These are phyloP conservation scores for Tieghemostelium lacteum DNA, from an alignment of 78 protist genomes.

Conservation along the genomic window DNA sequence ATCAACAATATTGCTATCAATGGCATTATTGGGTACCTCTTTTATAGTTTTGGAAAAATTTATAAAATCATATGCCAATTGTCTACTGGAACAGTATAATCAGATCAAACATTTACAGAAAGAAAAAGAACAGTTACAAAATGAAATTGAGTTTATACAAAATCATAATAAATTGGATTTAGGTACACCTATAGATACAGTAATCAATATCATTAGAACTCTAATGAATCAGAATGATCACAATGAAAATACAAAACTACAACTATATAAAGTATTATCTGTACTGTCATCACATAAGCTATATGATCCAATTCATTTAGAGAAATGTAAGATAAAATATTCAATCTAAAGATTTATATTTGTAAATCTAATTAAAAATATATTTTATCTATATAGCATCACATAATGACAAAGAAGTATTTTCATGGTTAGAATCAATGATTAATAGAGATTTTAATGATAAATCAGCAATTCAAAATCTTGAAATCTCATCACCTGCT, in stretches of 20 bases:
- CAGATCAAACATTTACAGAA: slow-evolving; percentile 18
- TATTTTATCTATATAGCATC: not conserved
- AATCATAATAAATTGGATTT: slow-evolving; percentile 22
- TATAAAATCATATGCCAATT: slow-evolving; percentile 25
- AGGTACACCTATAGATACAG: slow-evolving; percentile 47
- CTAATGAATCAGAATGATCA: slow-evolving; percentile 20
- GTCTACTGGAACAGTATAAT: slow-evolving; percentile 19
- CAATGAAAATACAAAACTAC: slow-evolving; percentile 8
- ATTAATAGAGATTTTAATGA: slow-evolving; percentile 9
- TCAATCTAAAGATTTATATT: not conserved
- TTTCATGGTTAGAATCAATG: slow-evolving; percentile 26
- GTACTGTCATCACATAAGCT: slow-evolving; percentile 43
- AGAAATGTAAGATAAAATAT: not conserved
- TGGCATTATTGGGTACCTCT: slow-evolving; percentile 46
- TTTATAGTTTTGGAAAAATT: slow-evolving; percentile 52
- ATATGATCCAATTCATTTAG: slow-evolving; percentile 26
- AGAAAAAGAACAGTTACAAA: slow-evolving; percentile 40
- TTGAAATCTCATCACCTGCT: no score
- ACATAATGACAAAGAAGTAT: slow-evolving; percentile 43
- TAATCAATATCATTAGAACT: slow-evolving; percentile 20
- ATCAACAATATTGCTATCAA: slow-evolving; percentile 11
- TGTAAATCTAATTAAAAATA: not conserved
- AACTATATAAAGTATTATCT: slow-evolving; percentile 20
- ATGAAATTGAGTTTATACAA: slow-evolving; percentile 16
- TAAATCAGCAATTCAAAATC: no score